Percentiles rank a stretch among this genome's conserved stretches.
phyloP scores from a whole-genome alignment of 1,284 basidiomycete species.

The Volvariella volvacea region DNA sequence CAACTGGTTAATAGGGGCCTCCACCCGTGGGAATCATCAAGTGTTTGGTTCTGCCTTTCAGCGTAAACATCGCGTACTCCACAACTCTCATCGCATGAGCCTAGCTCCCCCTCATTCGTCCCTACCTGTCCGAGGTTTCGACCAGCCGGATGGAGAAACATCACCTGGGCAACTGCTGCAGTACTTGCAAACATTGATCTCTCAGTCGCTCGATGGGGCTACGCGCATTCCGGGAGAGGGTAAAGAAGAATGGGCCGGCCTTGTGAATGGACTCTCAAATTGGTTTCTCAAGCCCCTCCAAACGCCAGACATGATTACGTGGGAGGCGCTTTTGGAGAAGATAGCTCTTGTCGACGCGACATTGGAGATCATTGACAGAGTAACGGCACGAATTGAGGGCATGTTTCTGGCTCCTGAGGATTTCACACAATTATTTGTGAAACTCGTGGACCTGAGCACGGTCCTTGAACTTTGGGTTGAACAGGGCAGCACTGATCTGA shows the following conservation, averaged over 20 bases:
- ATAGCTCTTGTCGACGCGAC: conserved; percentile 46
- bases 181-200: conserved; percentile 35
- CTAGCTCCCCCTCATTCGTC: conserved; percentile 22
- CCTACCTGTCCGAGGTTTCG: conserved; percentile 31
- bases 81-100: conserved; percentile 19
- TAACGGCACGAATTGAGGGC: conserved; percentile 40
- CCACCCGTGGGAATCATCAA: too few relatives aligned
- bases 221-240: conserved; percentile 17
- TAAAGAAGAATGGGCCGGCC: conserved; percentile 29
- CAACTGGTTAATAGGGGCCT: conserved; percentile 1
- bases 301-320: conserved; percentile 33
- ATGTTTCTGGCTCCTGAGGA: conserved; percentile 40
- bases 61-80: too few relatives aligned
- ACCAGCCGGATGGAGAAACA: conserved; percentile 23
- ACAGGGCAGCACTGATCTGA: conserved; percentile 19
- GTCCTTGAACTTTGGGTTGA: conserved; percentile 55
- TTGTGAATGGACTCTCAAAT: conserved; percentile 44
- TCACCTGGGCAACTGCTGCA: conserved; percentile 39
- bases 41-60: too few relatives aligned
- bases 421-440: conserved; percentile 40
- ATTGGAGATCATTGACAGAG: conserved; percentile 45
- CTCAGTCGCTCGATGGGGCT: conserved; percentile 24
- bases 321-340: conserved; percentile 52
- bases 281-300: conserved; percentile 46
- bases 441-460: conserved; percentile 45